Conservation (phyloP, 2,329 filamentous ascomycete species). For the Exophiala spinifera region DNA sequence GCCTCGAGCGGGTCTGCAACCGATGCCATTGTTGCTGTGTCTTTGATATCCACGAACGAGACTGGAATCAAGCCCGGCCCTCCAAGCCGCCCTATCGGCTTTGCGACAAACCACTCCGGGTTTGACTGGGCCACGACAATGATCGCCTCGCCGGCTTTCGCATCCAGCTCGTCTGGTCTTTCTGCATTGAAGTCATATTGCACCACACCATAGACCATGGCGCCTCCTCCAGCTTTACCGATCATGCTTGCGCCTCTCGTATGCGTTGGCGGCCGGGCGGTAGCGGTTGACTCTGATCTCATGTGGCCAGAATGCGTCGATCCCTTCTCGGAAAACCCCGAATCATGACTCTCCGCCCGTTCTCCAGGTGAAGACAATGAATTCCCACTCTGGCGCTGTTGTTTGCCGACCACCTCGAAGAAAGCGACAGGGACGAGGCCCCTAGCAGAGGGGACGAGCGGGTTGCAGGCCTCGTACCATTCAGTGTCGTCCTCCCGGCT, state of each 20-base stretch:
- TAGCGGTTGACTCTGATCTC: slow-evolving; percentile 36
- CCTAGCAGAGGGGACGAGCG: slow-evolving; percentile 76
- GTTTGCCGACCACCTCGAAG: slow-evolving; percentile 90
- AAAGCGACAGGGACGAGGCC: slow-evolving; percentile 91
- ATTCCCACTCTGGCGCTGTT: slow-evolving; percentile 80
- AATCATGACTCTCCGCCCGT: slow-evolving; percentile 73
- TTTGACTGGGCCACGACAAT: slow-evolving; percentile 99
- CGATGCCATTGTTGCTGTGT: slow-evolving; percentile 82
- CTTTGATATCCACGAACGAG: slow-evolving; percentile 92
- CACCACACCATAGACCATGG: slow-evolving; percentile 95
- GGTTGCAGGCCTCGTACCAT: slow-evolving; percentile 99
- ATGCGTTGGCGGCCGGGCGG: slow-evolving; percentile 35
- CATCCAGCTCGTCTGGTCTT: slow-evolving; percentile 90
- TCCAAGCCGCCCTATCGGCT: slow-evolving; percentile 95
- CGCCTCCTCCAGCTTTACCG: slow-evolving; percentile 60
- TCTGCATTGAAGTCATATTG: slow-evolving; percentile 97
- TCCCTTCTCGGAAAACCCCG: slow-evolving; percentile 70
- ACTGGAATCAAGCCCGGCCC: slow-evolving; percentile 94
- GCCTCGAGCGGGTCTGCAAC: slow-evolving; percentile 81
- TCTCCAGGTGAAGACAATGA: slow-evolving; percentile 55
- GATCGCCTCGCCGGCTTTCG: slow-evolving; percentile 91
- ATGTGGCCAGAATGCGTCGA: slow-evolving; percentile 31
- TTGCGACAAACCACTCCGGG: slow-evolving; percentile 98
- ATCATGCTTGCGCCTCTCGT: slow-evolving; percentile 44
- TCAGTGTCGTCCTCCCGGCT: slow-evolving; percentile 89